Base-by-base conservation (phyloP, 2,329 filamentous ascomycete genomes). In the Claviceps humidiphila region DNA sequence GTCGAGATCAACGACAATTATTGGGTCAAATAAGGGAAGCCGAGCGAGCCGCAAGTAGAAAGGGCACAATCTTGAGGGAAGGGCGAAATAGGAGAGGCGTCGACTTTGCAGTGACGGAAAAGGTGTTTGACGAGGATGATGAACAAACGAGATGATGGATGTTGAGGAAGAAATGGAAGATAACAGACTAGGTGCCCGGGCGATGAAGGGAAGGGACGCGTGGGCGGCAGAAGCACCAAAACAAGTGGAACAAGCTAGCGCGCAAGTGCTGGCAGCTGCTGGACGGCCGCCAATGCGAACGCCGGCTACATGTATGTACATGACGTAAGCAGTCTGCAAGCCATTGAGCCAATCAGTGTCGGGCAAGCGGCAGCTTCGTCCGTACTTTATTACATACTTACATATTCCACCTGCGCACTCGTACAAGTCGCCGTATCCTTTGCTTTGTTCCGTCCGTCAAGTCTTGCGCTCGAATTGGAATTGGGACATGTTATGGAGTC, bases 121-220 rank as follows among this genome's bases (percentile, higher is more conserved):
- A 24, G 40, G 20, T 16, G 40, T 43, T 17, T 47, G 37, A 38
- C 44, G 47, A 22, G 26, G 34, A 17, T 47, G 30, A 34, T 53
- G 51, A 44, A 24, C 43, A 48, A 41, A 50, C 30, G 9, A 45
- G n/a, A 17, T 43, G 47, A 49, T 34, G 48, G 46, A 47, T 52
- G 50, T 14, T 46, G 43, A 43, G 20, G 22, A 48, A 44, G 41
- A 26, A 37, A 30, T 34, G 30, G 47, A 47, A 42, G 30, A 5
- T 13, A 13, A 8, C 4, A 37, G 42, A 26, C 2, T 13, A 26
- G 41, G 17, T 3, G 30, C 5, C 24, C n/a, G n/a, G 7, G 26
- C 11, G 41, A 43, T 5, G 41, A 43, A 11, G 20, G 20, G 24
- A 43, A 26, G 42, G 48, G 34, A 26, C 38, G 39, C 30, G 22